Conservation (phyloP, 1,284 basidiomycete species). For the Irpex lacteus region DNA sequence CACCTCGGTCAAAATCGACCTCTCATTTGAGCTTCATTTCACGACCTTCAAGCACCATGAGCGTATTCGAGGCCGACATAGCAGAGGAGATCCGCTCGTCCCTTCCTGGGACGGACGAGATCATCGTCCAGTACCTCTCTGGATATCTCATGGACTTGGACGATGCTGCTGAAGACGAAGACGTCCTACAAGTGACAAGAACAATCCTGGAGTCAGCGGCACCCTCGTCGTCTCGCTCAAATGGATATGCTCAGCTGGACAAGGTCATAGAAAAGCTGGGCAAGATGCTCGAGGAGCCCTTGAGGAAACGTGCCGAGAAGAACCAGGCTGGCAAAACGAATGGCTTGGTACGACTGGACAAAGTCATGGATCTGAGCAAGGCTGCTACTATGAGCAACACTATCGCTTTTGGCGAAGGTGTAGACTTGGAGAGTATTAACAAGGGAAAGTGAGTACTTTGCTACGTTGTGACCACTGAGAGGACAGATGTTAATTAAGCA, state of each 20-base stretch:
- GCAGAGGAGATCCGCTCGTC: constrained; percentile 76
- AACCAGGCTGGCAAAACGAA: constrained; percentile 49
- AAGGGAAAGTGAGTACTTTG: constrained; percentile 80
- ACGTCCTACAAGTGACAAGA: constrained; percentile 77
- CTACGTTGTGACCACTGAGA: not conserved
- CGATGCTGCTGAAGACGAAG: constrained; percentile 90
- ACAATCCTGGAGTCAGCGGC: constrained; percentile 73
- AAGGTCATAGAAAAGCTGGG: constrained; percentile 69
- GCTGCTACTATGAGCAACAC: constrained; percentile 80
- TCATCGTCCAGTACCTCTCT: constrained; percentile 90
- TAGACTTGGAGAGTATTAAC: constrained; percentile 92
- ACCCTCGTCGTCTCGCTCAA: constrained; percentile 25
- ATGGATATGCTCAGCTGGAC: constrained; percentile 35
- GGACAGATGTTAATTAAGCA: not conserved
- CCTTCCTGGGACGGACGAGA: constrained; percentile 89
- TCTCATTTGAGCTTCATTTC: too few species aligned
- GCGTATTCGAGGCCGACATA: constrained; percentile 44
- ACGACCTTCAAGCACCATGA: constrained; percentile 14
- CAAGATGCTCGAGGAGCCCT: constrained; percentile 63
- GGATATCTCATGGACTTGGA: constrained; percentile 93
- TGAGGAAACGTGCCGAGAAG: constrained; percentile 55
- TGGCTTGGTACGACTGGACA: constrained; percentile 78
- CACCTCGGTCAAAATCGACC: too few species aligned
- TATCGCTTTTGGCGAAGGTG: constrained; percentile 80
- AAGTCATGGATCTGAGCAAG: constrained; percentile 93